phyloP scores from a whole-genome alignment of 2,329 filamentous ascomycete species.

The Furcasterigmium sp. region DNA sequence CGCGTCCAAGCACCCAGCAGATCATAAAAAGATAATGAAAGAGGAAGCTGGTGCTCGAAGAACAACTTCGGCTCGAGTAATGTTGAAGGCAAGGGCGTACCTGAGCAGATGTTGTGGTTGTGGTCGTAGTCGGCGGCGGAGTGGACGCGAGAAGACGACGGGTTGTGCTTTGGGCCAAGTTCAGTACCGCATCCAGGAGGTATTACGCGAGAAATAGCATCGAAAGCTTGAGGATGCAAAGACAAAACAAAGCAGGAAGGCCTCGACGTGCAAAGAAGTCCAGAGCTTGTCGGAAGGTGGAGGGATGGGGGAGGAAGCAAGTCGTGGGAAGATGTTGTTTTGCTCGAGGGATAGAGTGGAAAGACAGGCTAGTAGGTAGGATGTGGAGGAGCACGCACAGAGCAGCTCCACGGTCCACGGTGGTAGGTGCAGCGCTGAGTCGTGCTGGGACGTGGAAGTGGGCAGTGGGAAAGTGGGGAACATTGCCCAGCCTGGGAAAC shows the following conservation, averaged over 20 bases:
- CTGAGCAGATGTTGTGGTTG: background rate
- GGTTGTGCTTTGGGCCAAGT: background rate
- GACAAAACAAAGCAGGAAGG: background rate
- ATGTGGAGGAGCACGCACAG: background rate
- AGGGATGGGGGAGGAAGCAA: background rate
- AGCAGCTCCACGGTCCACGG: background rate
- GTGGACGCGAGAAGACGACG: background rate
- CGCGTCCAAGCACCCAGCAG: background rate
- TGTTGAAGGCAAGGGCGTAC: background rate
- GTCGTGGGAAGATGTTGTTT: slow-evolving; percentile 4
- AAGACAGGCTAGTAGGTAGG: background rate
- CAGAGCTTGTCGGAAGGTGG: background rate
- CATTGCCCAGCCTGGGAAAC: background rate
- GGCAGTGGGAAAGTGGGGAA: slow-evolving; percentile 1
- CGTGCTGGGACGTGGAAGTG: no score
- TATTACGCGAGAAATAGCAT: background rate
- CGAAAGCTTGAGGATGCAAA: background rate
- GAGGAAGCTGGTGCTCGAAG: background rate
- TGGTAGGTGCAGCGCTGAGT: no score
- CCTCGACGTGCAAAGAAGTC: background rate
- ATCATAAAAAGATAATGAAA: background rate
- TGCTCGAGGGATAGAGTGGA: slow-evolving; percentile 3
- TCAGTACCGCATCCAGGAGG: background rate
- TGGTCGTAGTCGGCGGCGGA: background rate
- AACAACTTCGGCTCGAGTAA: background rate